A percentile compares a stretch with the other conserved stretches of the same genome.
These are phyloP conservation scores for Mallotus nudiflorus DNA, from an alignment of 345 rosid genomes.

Conservation along the genomic window DNA sequence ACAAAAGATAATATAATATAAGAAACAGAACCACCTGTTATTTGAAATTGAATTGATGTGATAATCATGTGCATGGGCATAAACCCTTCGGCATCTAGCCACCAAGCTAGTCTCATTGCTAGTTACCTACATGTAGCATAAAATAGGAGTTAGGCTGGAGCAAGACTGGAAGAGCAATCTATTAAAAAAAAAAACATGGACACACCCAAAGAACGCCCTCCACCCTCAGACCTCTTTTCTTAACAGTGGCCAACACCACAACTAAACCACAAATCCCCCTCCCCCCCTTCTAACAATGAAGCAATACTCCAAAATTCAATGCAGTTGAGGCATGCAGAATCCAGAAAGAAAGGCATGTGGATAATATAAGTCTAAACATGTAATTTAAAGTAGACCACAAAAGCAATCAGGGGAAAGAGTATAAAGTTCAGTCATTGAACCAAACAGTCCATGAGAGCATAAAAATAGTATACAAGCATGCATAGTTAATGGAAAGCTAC, in stretches of 20 bases:
- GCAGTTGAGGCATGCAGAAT: background rate
- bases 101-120: conserved; percentile 76
- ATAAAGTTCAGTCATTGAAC: background rate
- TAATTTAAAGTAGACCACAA: background rate
- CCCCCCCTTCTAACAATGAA: background rate
- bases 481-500: conserved; percentile 7
- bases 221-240: too few relatives aligned
- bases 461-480: background rate
- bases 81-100: conserved; percentile 94
- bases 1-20: background rate
- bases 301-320: background rate
- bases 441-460: background rate
- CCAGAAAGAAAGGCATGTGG: background rate
- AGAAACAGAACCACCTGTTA: conserved; percentile 60
- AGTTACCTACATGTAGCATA: conserved; percentile 54
- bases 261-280: background rate
- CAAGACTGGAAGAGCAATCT: conserved; percentile 6
- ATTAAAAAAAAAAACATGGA: background rate
- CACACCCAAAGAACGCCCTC: background rate
- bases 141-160: conserved; percentile 14
- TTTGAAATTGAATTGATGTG: conserved; percentile 96
- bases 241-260: background rate
- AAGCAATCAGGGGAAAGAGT: too few relatives aligned
- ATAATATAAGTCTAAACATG: background rate
- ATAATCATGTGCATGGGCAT: conserved; percentile 99